Base-by-base conservation (phyloP, 768 basidiomycete genomes). In the Russula virescens region DNA sequence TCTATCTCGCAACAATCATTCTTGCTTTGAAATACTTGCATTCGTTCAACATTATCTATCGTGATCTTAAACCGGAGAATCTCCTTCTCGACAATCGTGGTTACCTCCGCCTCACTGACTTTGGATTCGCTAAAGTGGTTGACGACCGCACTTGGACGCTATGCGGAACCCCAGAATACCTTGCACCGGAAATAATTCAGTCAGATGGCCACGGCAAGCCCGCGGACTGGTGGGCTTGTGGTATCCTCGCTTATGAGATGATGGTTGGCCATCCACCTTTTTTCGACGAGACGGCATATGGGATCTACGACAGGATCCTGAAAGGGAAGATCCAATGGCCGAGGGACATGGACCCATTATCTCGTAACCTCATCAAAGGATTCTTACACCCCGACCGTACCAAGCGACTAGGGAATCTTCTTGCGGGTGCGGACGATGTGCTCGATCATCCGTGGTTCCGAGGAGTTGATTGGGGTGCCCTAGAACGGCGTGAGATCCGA, bases 171-270 rank as follows among this genome's bases (percentile, higher is more conserved):
- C 93, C 94, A 21, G 93, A 95, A 75, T 98, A 99, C 72, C 86
- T 99, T 42, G 96, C 97, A 3, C 97, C 97, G 21, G 97, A 99
- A 75, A 97, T 99, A 61, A 97, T 99, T 61, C 89, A 96, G 70
- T 94, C 92, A 7, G 94, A 96, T 65, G 97, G 97, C 13, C 97
- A 99, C 74, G 94, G 94, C 13, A 96, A 97, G 73, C 94, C 95
- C 10, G 95, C 94, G 7, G 96, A 99, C 72, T 99, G 94, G 94
- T 99, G 97, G 97, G 96, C 97, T 10, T 89, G 94, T 69, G 97
- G 97, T 21, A 91, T 98, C 50, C 79, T 99, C 40, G 93, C 91
- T 73, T 99, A 96, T 73, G 97, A 99, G 74, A 98, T 98, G 94
- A 84, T 99, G 48, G 96, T 96, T 35, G 97, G 97, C 1, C 98